These are phyloP conservation scores for Glebionis coronaria DNA, from an alignment of 129 eudicot species.

Conservation along the genomic window DNA sequence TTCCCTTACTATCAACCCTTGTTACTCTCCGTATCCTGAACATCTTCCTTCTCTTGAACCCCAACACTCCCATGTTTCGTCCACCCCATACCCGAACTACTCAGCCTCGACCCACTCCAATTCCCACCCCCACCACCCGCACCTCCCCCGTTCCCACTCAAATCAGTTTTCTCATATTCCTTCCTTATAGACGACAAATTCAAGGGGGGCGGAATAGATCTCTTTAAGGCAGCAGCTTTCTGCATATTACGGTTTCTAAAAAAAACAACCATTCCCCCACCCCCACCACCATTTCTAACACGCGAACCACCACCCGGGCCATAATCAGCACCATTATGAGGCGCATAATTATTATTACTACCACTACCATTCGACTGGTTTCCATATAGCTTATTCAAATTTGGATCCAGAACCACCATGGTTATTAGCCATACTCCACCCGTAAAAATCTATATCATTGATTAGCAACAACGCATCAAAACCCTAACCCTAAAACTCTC, in stretches of 20 bases:
- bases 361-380: slow-evolving; percentile 43
- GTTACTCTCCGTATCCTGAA: slow-evolving; percentile 30
- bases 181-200: slow-evolving; percentile 84
- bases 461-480: too few species aligned
- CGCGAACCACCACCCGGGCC: slow-evolving; percentile 47
- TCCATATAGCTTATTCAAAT: slow-evolving; percentile 78
- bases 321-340: too few species aligned
- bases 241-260: slow-evolving; percentile 53
- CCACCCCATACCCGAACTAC: slow-evolving; percentile 83
- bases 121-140: slow-evolving; percentile 52
- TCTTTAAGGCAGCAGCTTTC: slow-evolving; percentile 52
- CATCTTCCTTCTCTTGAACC: slow-evolving; percentile 48
- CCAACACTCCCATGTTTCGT: slow-evolving; percentile 63
- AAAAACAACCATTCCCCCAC: slow-evolving; percentile 81
- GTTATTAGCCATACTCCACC: too few species aligned
- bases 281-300: slow-evolving; percentile 45
- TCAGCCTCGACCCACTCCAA: slow-evolving; percentile 63
- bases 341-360: too few species aligned
- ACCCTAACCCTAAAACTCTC: too few species aligned
- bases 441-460: too few species aligned
- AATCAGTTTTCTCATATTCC: slow-evolving; percentile 86
- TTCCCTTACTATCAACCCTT: slow-evolving; percentile 30
- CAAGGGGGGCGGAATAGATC: slow-evolving; percentile 95
- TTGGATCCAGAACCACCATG: too few species aligned
- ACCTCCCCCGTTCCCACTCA: slow-evolving; percentile 58